A percentile compares a stretch with the other conserved stretches of the same genome.
Conservation (phyloP, 1,139 yeast species). For the Suhomyces anneliseae region DNA sequence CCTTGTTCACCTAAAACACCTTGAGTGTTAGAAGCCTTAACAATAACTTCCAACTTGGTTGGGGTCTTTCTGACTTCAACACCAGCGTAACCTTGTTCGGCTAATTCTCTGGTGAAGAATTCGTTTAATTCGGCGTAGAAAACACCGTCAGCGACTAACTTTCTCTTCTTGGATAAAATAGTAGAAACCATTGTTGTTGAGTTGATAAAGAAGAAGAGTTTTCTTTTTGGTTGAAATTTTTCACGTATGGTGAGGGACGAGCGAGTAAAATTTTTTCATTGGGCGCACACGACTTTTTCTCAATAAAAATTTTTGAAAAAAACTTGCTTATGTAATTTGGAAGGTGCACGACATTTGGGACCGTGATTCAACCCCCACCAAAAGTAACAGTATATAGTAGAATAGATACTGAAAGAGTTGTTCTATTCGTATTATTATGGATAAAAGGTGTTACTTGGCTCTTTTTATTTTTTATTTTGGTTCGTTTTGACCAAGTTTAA, state of each 20-base stretch:
- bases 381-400: too few relatives aligned
- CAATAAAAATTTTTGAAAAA: neutral
- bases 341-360: neutral
- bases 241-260: slow-evolving; percentile 4
- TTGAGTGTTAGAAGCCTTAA: slow-evolving; percentile 99
- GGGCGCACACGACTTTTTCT: slow-evolving; percentile 12
- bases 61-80: slow-evolving; percentile 99
- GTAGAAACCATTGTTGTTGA: slow-evolving; percentile 48
- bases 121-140: slow-evolving; percentile 99
- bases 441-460: too few relatives aligned
- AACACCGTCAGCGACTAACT: slow-evolving; percentile 99
- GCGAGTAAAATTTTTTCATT: slow-evolving; percentile 10
- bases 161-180: slow-evolving; percentile 81
- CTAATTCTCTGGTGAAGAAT: slow-evolving; percentile 99
- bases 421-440: too few relatives aligned
- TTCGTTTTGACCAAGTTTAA: neutral
- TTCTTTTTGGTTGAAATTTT: slow-evolving; percentile 5
- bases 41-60: slow-evolving; percentile 95
- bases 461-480: too few relatives aligned
- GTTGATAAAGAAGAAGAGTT: slow-evolving; percentile 9
- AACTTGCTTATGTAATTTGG: slow-evolving; percentile 3
- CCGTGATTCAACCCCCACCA: neutral
- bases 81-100: slow-evolving; percentile 99
- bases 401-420: too few relatives aligned
- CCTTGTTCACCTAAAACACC: slow-evolving; percentile 99